phyloP scores from a whole-genome alignment of 2,329 filamentous ascomycete genomes.

The Monilinia polystroma region DNA sequence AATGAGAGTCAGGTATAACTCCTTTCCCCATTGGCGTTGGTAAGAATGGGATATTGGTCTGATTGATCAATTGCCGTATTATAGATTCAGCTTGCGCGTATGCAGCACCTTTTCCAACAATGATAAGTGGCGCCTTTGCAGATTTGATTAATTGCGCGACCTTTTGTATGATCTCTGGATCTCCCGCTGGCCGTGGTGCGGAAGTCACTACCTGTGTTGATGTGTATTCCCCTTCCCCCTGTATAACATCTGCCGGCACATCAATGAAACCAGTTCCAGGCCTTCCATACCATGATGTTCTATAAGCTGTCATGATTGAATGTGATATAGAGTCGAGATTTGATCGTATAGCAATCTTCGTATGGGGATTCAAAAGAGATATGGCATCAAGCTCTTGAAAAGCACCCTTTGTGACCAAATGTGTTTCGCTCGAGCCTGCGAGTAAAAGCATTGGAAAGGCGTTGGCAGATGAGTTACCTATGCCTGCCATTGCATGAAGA shows the following conservation, averaged over 20 bases:
- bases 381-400: conserved; percentile 60
- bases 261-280: conserved; percentile 55
- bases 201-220: conserved; percentile 37
- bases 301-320: conserved; percentile 52
- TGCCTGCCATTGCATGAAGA: conserved; percentile 56
- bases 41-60: conserved; percentile 53
- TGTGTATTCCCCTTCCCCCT: conserved; percentile 41
- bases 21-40: conserved; percentile 61
- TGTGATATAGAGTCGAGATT: conserved; percentile 47
- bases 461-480: conserved; percentile 54
- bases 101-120: conserved; percentile 56
- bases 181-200: conserved; percentile 47
- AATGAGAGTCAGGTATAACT: conserved; percentile 53
- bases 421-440: conserved; percentile 53
- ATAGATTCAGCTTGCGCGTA: conserved; percentile 51
- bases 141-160: conserved; percentile 47
- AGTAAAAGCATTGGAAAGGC: conserved; percentile 55
- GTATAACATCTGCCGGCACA: conserved; percentile 55
- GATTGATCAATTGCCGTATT: conserved; percentile 48
- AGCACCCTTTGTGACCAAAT: conserved; percentile 51
- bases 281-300: conserved; percentile 53
- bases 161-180: conserved; percentile 45
- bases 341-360: conserved; percentile 50
- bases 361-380: conserved; percentile 52
- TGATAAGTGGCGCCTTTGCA: conserved; percentile 51